A percentile compares a stretch with the other conserved stretches of the same genome.
Conservation (phyloP, 148 eudicot genomes). For the Oxyria digyna region DNA sequence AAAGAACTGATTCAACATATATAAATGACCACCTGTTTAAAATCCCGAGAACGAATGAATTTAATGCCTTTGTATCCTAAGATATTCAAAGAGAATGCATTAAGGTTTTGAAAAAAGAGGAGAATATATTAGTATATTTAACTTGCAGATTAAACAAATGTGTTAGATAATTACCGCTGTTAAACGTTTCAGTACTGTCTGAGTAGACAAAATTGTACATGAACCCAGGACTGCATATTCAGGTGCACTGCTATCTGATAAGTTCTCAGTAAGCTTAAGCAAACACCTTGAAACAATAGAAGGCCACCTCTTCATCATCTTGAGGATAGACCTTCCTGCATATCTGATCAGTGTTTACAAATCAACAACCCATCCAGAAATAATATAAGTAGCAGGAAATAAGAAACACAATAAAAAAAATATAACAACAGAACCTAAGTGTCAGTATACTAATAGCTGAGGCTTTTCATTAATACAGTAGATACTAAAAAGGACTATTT, state of each 20-base stretch:
- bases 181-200: constrained; percentile 77
- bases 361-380: constrained; percentile 12
- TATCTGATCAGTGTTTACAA: constrained; percentile 34
- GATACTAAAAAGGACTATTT: not conserved
- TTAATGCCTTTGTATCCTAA: constrained; percentile 72
- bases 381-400: not conserved
- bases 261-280: constrained; percentile 46
- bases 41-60: constrained; percentile 68
- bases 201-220: constrained; percentile 76
- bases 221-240: constrained; percentile 88
- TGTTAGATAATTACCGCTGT: constrained; percentile 41
- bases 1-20: not conserved
- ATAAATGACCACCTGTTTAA: constrained; percentile 52
- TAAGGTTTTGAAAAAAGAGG: not conserved
- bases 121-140: not conserved
- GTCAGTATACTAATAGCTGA: not conserved
- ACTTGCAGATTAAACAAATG: constrained; percentile 4
- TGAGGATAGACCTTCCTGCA: constrained; percentile 81
- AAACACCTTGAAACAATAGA: constrained; percentile 69
- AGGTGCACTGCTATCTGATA: constrained; percentile 54
- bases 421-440: not conserved
- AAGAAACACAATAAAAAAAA: not conserved
- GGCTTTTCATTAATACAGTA: not conserved
- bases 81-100: constrained; percentile 10
- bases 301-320: constrained; percentile 94